These are phyloP conservation scores for Fulvia fulva DNA, from an alignment of 2,329 filamentous ascomycete genomes.

Conservation along the genomic window DNA sequence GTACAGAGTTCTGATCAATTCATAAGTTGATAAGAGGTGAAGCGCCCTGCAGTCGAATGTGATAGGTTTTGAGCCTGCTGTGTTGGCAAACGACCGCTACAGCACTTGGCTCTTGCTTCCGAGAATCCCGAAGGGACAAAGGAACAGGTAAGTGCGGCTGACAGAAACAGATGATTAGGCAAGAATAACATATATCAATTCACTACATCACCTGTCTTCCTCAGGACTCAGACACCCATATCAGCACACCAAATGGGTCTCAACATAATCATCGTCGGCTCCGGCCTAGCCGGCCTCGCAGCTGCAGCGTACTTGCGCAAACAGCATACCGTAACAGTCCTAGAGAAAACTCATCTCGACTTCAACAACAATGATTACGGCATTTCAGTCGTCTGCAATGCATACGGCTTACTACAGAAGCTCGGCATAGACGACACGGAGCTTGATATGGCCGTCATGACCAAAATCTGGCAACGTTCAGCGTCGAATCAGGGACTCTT, in stretches of 20 bases:
- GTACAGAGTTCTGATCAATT: too few species aligned
- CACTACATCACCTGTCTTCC: not conserved
- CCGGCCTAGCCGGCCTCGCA: constrained; percentile 4
- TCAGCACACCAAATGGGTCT: constrained; percentile 3
- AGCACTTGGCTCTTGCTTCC: not conserved
- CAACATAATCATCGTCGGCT: constrained; percentile 9
- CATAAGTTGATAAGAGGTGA: too few species aligned
- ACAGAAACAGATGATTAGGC: not conserved
- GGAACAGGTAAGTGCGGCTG: not conserved
- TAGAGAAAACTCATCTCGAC: constrained; percentile 7
- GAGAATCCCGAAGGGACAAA: not conserved
- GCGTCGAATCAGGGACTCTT: constrained; percentile 4
- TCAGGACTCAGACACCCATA: too few species aligned
- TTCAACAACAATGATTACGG: constrained; percentile 10
- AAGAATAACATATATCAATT: not conserved
- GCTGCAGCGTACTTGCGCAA: constrained; percentile 7
- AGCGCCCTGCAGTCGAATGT: not conserved
- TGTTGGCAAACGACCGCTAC: not conserved
- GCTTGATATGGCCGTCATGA: constrained; percentile 9
- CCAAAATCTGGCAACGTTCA: constrained; percentile 3
- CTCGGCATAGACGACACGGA: constrained; percentile 2
- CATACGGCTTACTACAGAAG: constrained; percentile 9
- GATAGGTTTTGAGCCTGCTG: not conserved
- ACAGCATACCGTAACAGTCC: constrained; percentile 5
- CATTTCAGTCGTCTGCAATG: constrained; percentile 12